These are phyloP conservation scores for Rhododendron mucronatum DNA, from an alignment of 148 eudicot species.

Conservation along the genomic window DNA sequence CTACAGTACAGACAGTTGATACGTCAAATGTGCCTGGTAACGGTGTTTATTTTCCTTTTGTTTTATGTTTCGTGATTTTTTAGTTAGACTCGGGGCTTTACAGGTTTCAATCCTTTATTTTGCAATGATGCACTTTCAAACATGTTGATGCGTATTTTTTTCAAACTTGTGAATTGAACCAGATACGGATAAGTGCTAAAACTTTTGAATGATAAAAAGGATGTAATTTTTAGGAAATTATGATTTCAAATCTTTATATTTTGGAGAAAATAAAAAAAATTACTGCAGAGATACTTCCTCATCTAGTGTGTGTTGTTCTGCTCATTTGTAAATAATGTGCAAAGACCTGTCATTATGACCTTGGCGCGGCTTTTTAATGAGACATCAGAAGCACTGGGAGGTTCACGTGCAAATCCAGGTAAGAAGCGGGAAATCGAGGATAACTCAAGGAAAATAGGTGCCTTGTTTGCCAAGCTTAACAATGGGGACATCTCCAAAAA, in stretches of 20 bases:
- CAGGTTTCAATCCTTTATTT: neutral
- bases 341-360: slow-evolving; percentile 51
- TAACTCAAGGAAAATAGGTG: slow-evolving; percentile 71
- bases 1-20: slow-evolving; percentile 82
- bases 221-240: neutral
- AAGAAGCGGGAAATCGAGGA: slow-evolving; percentile 91
- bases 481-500: slow-evolving; percentile 81
- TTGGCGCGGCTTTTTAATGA: no score
- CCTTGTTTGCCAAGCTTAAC: slow-evolving; percentile 78
- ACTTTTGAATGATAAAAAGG: neutral
- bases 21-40: slow-evolving; percentile 94
- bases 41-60: neutral
- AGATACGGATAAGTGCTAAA: neutral
- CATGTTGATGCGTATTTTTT: neutral
- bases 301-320: neutral
- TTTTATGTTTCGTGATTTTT: neutral
- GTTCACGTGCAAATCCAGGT: slow-evolving; percentile 63
- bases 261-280: neutral
- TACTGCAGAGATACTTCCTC: neutral
- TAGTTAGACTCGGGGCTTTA: neutral
- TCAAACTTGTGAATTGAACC: neutral
- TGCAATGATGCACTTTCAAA: neutral
- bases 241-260: neutral
- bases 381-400: slow-evolving; percentile 46
- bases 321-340: slow-evolving; percentile 21